These are phyloP conservation scores for Globisporangium solare DNA, from an alignment of 352 stramenopile species.

Conservation along the genomic window DNA sequence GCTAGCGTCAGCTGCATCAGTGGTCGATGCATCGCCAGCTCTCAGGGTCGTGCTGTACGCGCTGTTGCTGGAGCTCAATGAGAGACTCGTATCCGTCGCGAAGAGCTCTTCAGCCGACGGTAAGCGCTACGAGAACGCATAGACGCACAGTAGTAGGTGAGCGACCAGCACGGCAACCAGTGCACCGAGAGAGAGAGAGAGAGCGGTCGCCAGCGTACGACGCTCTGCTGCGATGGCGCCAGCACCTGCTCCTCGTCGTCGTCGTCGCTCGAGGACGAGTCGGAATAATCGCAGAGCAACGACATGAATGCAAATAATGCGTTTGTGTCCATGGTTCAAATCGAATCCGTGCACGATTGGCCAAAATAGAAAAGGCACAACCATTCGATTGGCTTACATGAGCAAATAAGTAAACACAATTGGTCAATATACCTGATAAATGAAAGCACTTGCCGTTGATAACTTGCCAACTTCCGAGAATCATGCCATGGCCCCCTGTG, in stretches of 20 bases:
- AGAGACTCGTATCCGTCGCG: slow-evolving; percentile 26
- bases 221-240: not conserved
- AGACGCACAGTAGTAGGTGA: not conserved
- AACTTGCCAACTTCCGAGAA: too few relatives aligned
- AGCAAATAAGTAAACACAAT: too few relatives aligned
- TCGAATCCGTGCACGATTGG: too few relatives aligned
- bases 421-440: too few relatives aligned
- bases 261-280: slow-evolving; percentile 35
- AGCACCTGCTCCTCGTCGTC: slow-evolving; percentile 19
- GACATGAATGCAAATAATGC: slow-evolving; percentile 26
- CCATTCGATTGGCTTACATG: too few relatives aligned
- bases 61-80: slow-evolving; percentile 2
- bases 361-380: too few relatives aligned
- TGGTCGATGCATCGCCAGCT: not conserved
- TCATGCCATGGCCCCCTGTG: too few relatives aligned
- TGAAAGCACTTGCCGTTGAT: too few relatives aligned
- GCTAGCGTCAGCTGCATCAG: slow-evolving; percentile 1
- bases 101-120: slow-evolving; percentile 50
- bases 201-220: not conserved
- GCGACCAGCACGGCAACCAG: too few relatives aligned
- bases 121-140: slow-evolving; percentile 6
- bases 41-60: slow-evolving; percentile 8
- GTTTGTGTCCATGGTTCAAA: too few relatives aligned
- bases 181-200: too few relatives aligned
- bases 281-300: slow-evolving; percentile 60